Conservation (phyloP, 2,329 filamentous ascomycete genomes). For the Magnaporthales sp. region DNA sequence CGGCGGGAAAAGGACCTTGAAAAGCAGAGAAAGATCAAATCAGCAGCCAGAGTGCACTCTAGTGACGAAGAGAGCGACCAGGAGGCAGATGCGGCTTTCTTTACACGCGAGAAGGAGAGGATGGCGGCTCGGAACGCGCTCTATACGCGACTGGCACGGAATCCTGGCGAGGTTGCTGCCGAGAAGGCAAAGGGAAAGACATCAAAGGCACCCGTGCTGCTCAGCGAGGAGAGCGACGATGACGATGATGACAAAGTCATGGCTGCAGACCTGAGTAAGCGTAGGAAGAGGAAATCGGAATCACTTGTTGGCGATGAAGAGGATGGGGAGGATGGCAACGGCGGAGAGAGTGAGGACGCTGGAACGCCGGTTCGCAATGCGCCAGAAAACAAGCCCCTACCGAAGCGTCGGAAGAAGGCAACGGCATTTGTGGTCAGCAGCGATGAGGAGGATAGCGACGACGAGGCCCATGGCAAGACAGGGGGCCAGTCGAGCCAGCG, state of each 20-base stretch:
- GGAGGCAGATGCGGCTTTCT: slow-evolving; percentile 62
- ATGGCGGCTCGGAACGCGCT: slow-evolving; percentile 10
- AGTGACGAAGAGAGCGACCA: slow-evolving; percentile 90
- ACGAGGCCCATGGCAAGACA: not conserved
- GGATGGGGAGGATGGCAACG: slow-evolving; percentile 13
- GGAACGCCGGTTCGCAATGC: not conserved
- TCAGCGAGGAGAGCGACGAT: slow-evolving; percentile 16
- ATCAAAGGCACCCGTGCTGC: slow-evolving; percentile 17
- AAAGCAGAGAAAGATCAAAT: slow-evolving; percentile 74
- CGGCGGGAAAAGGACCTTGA: slow-evolving; percentile 64
- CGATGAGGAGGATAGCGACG: slow-evolving; percentile 6
- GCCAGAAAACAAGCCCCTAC: not conserved
- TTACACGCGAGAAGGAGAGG: slow-evolving; percentile 50
- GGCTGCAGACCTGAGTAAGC: not conserved
- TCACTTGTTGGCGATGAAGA: slow-evolving; percentile 11
- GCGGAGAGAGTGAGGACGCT: not conserved
- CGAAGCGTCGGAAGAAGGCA: slow-evolving; percentile 11
- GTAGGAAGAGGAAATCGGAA: not conserved
- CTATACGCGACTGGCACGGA: not conserved
- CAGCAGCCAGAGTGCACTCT: slow-evolving; percentile 67
- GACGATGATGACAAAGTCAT: slow-evolving; percentile 16
- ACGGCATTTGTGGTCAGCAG: slow-evolving; percentile 7
- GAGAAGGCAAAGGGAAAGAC: slow-evolving; percentile 15
- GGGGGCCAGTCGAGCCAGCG: slow-evolving; percentile 3
- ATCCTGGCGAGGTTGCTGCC: not conserved